A percentile compares a stretch with the other conserved stretches of the same genome.
Conservation (phyloP, 345 rosid genomes). For the Brassica cretica region DNA sequence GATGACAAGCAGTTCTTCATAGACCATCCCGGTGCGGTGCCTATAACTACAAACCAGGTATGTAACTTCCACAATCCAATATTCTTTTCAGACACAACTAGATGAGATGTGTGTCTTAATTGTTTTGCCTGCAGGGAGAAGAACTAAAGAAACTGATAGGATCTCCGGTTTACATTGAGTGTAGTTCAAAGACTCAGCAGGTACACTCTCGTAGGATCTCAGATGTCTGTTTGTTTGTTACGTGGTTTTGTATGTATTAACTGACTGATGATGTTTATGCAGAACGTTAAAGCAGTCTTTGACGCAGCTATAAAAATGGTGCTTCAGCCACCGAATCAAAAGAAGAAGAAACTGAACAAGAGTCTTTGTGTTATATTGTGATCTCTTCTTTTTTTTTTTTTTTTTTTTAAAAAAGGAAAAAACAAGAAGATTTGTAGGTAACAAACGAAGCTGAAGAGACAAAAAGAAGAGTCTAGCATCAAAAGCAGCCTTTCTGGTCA, state of each 20-base stretch:
- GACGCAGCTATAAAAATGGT: slow-evolving; percentile 86
- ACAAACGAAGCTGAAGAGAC: slow-evolving; percentile 32
- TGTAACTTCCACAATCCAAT: slow-evolving; percentile 11
- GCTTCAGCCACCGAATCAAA: slow-evolving; percentile 86
- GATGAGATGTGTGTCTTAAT: not conserved
- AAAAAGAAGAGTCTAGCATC: not conserved
- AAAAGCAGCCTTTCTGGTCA: slow-evolving; percentile 8
- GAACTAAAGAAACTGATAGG: slow-evolving; percentile 86
- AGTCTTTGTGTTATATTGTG: slow-evolving; percentile 37
- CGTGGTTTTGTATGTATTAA: not conserved
- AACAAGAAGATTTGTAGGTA: slow-evolving; percentile 6
- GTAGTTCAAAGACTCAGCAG: slow-evolving; percentile 97
- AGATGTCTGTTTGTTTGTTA: not conserved
- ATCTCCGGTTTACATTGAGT: slow-evolving; percentile 82
- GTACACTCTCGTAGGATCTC: slow-evolving; percentile 34
- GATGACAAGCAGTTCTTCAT: slow-evolving; percentile 69
- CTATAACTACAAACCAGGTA: slow-evolving; percentile 68
- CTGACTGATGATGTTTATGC: slow-evolving; percentile 26
- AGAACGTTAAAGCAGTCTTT: slow-evolving; percentile 89
- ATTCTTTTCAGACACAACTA: not conserved
- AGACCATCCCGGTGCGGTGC: slow-evolving; percentile 78
- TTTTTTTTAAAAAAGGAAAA: not conserved
- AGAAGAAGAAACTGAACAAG: slow-evolving; percentile 72
- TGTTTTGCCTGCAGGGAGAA: slow-evolving; percentile 66
- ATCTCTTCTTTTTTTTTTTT: slow-evolving; percentile 20